Percentiles rank a stretch among this genome's conserved stretches.
Evolutionary conservation across 345 rosid genomes (phyloP).

Genomic region (Heritiera fomes): DNA sequence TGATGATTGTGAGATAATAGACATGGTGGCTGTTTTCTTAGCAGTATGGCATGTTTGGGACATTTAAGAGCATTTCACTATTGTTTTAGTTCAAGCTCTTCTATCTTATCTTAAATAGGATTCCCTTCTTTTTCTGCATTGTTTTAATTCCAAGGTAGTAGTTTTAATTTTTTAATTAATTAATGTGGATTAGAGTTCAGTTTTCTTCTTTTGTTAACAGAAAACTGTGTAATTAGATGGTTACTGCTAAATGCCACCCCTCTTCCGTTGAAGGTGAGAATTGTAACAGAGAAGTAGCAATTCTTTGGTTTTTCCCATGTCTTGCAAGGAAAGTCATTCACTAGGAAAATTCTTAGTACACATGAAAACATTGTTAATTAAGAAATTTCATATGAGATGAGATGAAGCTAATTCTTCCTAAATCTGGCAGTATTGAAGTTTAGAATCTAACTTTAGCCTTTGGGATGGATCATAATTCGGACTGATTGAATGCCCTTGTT

Average conservation of each 20-base stretch:
- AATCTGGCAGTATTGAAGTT: conserved; percentile 15
- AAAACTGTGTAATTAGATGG: neutral
- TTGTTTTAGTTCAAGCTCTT: neutral
- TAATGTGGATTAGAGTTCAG: neutral
- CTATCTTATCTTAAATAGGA: neutral
- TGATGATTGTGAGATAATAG: neutral
- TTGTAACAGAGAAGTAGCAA: neutral
- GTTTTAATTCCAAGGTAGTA: neutral
- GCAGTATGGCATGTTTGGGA: neutral
- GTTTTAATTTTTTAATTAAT: neutral
- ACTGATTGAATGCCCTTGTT: neutral
- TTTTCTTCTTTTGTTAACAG: neutral
- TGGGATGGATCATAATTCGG: neutral
- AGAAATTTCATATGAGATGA: neutral
- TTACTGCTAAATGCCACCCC: neutral
- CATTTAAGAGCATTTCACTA: neutral
- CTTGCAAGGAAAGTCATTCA: conserved; percentile 2
- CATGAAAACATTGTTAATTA: neutral
- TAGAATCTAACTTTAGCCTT: neutral
- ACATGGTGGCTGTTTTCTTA: neutral
- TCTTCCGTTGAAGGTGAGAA: neutral
- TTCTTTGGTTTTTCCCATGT: neutral
- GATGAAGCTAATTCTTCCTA: neutral
- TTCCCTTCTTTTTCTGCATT: conserved; percentile 1
- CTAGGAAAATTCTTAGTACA: neutral